Conservation (phyloP, 345 rosid species). For the Acer yangbiense region DNA sequence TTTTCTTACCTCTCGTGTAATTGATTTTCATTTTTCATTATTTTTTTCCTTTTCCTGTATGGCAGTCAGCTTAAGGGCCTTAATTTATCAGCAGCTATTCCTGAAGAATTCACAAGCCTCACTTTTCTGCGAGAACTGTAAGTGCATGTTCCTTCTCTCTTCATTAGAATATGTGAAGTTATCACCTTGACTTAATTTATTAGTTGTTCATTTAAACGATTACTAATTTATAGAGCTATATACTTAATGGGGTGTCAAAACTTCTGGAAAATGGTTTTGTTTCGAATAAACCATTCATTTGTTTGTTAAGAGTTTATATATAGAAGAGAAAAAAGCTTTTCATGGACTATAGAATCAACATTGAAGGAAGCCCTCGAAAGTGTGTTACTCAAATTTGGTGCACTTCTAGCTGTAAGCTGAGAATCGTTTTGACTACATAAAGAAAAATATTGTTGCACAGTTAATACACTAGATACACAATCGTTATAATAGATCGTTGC, state of each 20-base stretch:
- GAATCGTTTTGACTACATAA: not conserved
- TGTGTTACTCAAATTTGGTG: not conserved
- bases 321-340: not conserved
- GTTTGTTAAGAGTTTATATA: not conserved
- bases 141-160: slow-evolving; percentile 18
- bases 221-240: not conserved
- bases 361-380: not conserved
- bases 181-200: not conserved
- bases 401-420: not conserved
- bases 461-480: not conserved
- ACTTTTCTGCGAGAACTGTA: slow-evolving; percentile 57
- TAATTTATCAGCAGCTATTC: slow-evolving; percentile 62
- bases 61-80: slow-evolving; percentile 55
- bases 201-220: not conserved
- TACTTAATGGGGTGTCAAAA: not conserved
- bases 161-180: not conserved
- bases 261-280: not conserved
- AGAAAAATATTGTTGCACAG: not conserved
- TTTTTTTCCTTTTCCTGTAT: not conserved
- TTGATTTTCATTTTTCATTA: not conserved
- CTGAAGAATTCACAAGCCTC: slow-evolving; percentile 70
- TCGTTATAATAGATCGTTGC: not conserved
- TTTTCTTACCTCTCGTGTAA: not conserved
- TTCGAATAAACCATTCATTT: not conserved
- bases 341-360: not conserved